Evolutionary conservation across 164 flowering plant species (phyloP), one percentile per base, ranked within the genome.

Genomic region (Piper betle): DNA sequence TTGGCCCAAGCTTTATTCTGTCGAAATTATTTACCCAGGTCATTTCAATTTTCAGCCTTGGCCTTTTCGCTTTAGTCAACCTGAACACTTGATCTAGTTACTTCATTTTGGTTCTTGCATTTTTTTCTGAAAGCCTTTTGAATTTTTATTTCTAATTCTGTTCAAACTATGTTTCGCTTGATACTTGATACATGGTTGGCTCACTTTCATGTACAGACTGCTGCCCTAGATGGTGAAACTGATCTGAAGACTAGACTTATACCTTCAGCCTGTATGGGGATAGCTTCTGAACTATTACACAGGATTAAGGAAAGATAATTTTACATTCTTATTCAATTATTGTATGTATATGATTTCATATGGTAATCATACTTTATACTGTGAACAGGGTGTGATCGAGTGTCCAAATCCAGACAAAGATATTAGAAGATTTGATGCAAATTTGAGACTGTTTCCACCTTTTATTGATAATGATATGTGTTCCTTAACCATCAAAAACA

Each of bases 181-280:
- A 25, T 25, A 25, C 33, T 25, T 25, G 33, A 25, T 25, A 25
- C 33, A 25, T 25, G 57, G 9, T 7, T 8, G 17, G 12, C 8
- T 42, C 13, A 16, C 16, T 43, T 15, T 60, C 62, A 42, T 37
- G 43, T 81, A 70, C 78, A 93, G 99, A 93, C 99, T 62, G 68
- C 99, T 58, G 96, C 99, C 20, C 68, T 93, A 20, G 99, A 93
- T 80, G 99, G 99, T 62, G 99, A 93, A 82, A 90, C 88, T 69
- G 97, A 93, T 81, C 74, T 93, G 42, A 93, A 93, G 76, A 90
- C 94, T 37, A 80, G 99, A 77, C 71, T 80, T 59, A 75, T 85
- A 71, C 97, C 99, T 37, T 66, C 97, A 70, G 85, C 89, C 61
- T 93, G 97, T 76, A 73, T 74, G 81, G 99, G 99, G 59, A 75